Evolutionary conservation across 352 stramenopile genomes (phyloP).

Genomic region (Phytophthora sojae): DNA sequence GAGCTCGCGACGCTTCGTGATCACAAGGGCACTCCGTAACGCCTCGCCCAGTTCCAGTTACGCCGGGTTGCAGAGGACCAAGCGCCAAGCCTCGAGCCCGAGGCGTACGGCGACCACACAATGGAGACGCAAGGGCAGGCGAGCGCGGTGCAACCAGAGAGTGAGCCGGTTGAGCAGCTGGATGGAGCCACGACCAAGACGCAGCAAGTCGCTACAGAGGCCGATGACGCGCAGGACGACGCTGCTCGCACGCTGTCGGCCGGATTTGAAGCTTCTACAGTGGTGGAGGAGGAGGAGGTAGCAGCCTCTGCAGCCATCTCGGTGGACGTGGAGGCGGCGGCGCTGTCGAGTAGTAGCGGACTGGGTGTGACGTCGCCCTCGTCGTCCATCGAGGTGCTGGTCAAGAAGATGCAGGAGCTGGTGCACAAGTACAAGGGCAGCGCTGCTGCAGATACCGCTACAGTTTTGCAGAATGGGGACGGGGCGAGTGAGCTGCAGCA

Average conservation of each 20-base stretch:
- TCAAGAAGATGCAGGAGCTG: slow-evolving; percentile 67
- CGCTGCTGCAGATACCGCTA: background rate
- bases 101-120: background rate
- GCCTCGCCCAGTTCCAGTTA: slow-evolving; percentile 3
- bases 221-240: background rate
- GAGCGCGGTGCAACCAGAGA: slow-evolving; percentile 20
- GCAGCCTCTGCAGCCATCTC: background rate
- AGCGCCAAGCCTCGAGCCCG: background rate
- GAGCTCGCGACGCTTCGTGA: slow-evolving; percentile 4
- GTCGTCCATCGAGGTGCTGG: slow-evolving; percentile 56
- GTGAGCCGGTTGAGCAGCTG: slow-evolving; percentile 15
- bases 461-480: background rate
- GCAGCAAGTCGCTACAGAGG: background rate
- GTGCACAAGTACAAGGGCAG: slow-evolving; percentile 49
- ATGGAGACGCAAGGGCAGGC: background rate
- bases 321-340: background rate
- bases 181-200: background rate
- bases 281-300: background rate
- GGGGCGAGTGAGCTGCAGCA: slow-evolving; percentile 21
- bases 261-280: background rate
- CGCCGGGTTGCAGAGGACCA: background rate
- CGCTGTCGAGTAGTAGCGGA: background rate
- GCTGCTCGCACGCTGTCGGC: background rate
- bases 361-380: slow-evolving; percentile 8
- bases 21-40: background rate